A percentile compares a stretch with the other conserved stretches of the same genome.
Conservation (phyloP, 2,329 filamentous ascomycete genomes). For the Ophiostoma pallidulum region DNA sequence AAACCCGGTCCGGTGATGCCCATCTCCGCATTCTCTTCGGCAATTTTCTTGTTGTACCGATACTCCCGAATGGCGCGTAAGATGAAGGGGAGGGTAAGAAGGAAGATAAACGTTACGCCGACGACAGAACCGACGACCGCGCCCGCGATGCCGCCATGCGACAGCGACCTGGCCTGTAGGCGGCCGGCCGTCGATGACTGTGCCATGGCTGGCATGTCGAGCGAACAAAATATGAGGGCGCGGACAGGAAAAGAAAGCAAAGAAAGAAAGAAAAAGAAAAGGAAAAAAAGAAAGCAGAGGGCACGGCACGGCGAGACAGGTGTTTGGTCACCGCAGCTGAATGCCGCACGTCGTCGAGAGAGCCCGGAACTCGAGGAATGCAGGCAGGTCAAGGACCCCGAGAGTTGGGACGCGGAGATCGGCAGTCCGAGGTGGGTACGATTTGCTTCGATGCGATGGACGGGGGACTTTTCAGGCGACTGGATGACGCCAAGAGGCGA, state of each 20-base stretch:
- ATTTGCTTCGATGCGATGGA: too few relatives aligned
- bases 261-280: not conserved
- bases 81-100: constrained; percentile 26
- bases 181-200: constrained; percentile 3
- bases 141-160: constrained; percentile 26
- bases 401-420: too few relatives aligned
- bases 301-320: too few relatives aligned
- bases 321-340: too few relatives aligned
- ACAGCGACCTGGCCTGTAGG: constrained; percentile 17
- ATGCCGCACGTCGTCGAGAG: too few relatives aligned
- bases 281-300: too few relatives aligned
- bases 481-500: too few relatives aligned
- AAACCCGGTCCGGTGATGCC: constrained; percentile 19
- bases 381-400: too few relatives aligned
- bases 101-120: constrained; percentile 22
- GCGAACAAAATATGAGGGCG: too few relatives aligned
- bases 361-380: too few relatives aligned
- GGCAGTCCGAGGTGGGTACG: too few relatives aligned
- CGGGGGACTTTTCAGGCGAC: too few relatives aligned
- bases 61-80: constrained; percentile 22
- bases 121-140: constrained; percentile 25
- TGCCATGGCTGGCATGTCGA: constrained; percentile 7
- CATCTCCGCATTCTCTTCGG: constrained; percentile 23
- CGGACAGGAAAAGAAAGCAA: not conserved
- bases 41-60: constrained; percentile 13